Evolutionary conservation across 2,329 filamentous ascomycete genomes (phyloP).

Genomic region (Hypomyces perniciosus): DNA sequence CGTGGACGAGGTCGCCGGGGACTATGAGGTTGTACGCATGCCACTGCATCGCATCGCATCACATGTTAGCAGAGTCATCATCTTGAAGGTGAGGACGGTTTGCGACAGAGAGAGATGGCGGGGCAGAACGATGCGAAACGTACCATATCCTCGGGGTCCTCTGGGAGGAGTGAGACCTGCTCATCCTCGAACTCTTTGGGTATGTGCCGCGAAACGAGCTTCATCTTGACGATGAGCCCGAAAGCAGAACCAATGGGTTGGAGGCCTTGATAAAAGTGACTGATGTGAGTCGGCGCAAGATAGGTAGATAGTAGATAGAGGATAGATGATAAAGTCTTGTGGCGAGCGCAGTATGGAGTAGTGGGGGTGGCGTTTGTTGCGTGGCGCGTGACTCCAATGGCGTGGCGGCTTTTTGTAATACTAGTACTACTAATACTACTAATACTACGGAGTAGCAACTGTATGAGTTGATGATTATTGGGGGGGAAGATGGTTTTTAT

Average conservation of each 20-base stretch:
- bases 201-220: constrained; percentile 33
- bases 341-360: not conserved
- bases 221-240: constrained; percentile 24
- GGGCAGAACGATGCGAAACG: constrained; percentile 15
- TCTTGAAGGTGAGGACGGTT: not conserved
- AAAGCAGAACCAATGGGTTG: not conserved
- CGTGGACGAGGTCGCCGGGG: constrained; percentile 46
- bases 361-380: not conserved
- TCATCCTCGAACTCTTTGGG: constrained; percentile 35
- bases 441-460: too few relatives aligned
- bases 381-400: constrained; percentile 1
- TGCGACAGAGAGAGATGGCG: not conserved
- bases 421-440: too few relatives aligned
- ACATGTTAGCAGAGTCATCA: not conserved
- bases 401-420: not conserved
- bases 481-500: too few relatives aligned
- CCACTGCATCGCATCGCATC: constrained; percentile 34
- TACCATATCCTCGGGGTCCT: constrained; percentile 44
- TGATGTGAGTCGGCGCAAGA: too few relatives aligned
- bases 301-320: too few relatives aligned
- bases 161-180: constrained; percentile 36
- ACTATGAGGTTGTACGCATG: constrained; percentile 57
- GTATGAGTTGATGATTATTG: too few relatives aligned
- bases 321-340: too few relatives aligned
- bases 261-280: not conserved